Evolutionary conservation across 2,329 filamentous ascomycete species (phyloP), one percentile per base, ranked within the genome.

Genomic region (Aspergillus costaricaensis): DNA sequence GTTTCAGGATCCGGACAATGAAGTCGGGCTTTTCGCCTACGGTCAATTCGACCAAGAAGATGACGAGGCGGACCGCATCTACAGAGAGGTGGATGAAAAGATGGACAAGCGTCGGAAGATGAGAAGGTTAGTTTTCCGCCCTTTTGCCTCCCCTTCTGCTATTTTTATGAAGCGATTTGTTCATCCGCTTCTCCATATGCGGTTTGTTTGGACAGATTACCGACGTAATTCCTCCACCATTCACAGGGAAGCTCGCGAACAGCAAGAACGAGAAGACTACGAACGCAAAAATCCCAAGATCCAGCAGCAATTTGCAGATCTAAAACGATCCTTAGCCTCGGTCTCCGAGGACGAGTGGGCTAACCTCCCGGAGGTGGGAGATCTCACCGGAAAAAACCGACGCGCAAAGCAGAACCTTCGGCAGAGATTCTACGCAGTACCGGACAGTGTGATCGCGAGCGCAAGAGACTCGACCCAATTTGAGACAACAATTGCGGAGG

Each of bases 221-320:
- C 89, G 88, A 92, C 88, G 79, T 85, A 80, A 82, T 75, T 72
- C 78, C 80, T 82, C 81, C 82, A 79, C 70, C 77, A 76, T 71
- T 76, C 84, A 78, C 85, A 96, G 95, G 86, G 95, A 99, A 90
- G 90, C 89, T 74, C 92, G 95, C 76, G 95, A 99, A 78, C 83
- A 90, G 75, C 86, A 91, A 80, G 94, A 99, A 82, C 87, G 85
- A 76, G 92, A 96, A 74, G 93, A 98, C 72, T 96, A 96, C 84
- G 94, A 99, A 81, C 88, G 90, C 68, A 94, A 96, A 76, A 98
- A 99, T 75, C 95, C 95, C 14, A 99, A 98, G 79, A 97, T 99
- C 55, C 91, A 96, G 73, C 91, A 97, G 68, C 95, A 99, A 76
- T 99, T 99, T 76, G 92, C 93, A 73, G 95, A 98, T 70, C 81